Conservation (phyloP, 1,139 yeast genomes). For the Scheffersomyces insectosa region DNA sequence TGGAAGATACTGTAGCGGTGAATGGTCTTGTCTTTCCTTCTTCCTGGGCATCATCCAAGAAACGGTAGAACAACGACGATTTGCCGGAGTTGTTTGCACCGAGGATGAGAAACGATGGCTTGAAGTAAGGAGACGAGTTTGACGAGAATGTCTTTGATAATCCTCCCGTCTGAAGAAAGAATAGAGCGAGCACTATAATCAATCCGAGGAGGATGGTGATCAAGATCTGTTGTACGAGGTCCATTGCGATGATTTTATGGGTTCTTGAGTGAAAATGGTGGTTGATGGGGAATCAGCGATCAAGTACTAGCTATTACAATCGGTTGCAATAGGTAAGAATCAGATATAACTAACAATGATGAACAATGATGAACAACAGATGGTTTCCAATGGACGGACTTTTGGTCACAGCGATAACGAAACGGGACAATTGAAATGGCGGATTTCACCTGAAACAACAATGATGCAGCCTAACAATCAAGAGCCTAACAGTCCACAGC, state of each 20-base stretch:
- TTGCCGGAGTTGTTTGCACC: slow-evolving; percentile 81
- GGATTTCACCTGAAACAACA: too few species aligned
- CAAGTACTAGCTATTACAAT: too few species aligned
- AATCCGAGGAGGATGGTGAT: slow-evolving; percentile 20
- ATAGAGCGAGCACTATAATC: slow-evolving; percentile 14
- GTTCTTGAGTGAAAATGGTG: too few species aligned
- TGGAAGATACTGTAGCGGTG: slow-evolving; percentile 41
- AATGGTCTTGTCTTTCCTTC: slow-evolving; percentile 10
- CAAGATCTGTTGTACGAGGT: slow-evolving; percentile 18
- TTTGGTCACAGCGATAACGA: too few species aligned
- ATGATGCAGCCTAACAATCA: too few species aligned
- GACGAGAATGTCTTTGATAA: slow-evolving; percentile 10
- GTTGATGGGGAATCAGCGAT: too few species aligned
- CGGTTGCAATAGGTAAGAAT: too few species aligned
- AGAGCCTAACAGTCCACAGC: too few species aligned
- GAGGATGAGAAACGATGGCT: slow-evolving; percentile 65
- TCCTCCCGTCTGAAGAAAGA: slow-evolving; percentile 13
- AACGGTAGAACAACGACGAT: slow-evolving; percentile 57
- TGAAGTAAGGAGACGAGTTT: slow-evolving; percentile 18
- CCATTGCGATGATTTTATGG: slow-evolving; percentile 14
- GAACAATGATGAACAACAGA: too few species aligned
- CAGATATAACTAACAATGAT: too few species aligned
- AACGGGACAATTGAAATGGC: too few species aligned
- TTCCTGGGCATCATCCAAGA: slow-evolving; percentile 18
- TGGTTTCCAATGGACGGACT: too few species aligned